Percentiles rank a stretch among this genome's conserved stretches.
Evolutionary conservation across 441 rosid genomes (phyloP).

Genomic region (Iberis amara): DNA sequence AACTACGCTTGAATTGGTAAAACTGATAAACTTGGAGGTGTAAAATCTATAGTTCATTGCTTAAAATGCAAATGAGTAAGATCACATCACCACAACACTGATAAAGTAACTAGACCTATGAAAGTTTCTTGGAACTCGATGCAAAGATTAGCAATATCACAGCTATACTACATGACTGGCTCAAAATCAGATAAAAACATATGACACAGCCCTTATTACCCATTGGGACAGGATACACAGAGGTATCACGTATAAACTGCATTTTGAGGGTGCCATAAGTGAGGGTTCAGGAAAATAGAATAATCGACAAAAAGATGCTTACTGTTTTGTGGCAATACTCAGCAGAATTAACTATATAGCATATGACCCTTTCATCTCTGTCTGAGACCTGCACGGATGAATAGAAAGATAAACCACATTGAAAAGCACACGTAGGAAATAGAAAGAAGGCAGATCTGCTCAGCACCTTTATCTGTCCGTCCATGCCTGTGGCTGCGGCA

Average conservation of each 20-base stretch:
- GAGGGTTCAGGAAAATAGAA: constrained; percentile 16
- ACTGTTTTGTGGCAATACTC: constrained; percentile 97
- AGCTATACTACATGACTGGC: constrained; percentile 13
- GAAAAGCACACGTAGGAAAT: constrained; percentile 25
- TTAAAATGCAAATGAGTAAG: neutral
- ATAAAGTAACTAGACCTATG: constrained; percentile 20
- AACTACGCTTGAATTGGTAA: neutral
- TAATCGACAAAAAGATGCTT: constrained; percentile 30
- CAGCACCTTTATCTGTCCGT: constrained; percentile 89
- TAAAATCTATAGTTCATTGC: neutral
- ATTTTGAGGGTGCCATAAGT: constrained; percentile 9
- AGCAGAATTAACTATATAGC: constrained; percentile 93
- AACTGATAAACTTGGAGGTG: constrained; percentile 3
- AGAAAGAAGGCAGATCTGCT: constrained; percentile 7
- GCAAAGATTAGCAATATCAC: constrained; percentile 4
- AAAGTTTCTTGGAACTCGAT: constrained; percentile 18
- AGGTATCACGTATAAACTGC: constrained; percentile 14
- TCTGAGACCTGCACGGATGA: constrained; percentile 67
- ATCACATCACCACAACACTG: constrained; percentile 14
- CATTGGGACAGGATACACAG: constrained; percentile 4
- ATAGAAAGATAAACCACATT: constrained; percentile 16
- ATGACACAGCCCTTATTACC: constrained; percentile 15
- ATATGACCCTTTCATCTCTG: constrained; percentile 89
- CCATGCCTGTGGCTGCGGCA: constrained; percentile 99
- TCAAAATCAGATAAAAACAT: neutral